Evolutionary conservation across 2,329 filamentous ascomycete genomes (phyloP), one percentile per base, ranked within the genome.

Genomic region (Aspergillus arachidicola): DNA sequence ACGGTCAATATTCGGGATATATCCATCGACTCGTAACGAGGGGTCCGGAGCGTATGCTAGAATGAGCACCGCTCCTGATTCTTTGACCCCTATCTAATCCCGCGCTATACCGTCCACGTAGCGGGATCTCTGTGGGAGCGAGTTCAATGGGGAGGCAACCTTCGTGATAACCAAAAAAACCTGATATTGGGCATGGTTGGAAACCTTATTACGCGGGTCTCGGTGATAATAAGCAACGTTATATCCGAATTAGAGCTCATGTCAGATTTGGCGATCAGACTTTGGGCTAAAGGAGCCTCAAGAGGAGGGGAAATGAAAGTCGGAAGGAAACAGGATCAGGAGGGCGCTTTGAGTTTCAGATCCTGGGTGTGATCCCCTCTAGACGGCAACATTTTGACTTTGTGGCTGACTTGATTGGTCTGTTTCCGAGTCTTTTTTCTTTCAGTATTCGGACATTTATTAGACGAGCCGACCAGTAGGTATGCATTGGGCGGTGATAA

Each of bases 191-290:
- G 10, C 11, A 46, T 58, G 21, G 26, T 6, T 34, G 41, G 26
- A 36, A 58, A 58, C 56, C 23, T 48, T 58, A 58, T 30, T 30
- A 16, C 56, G 12, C 36, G 19, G 21, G 38, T 5, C 38, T 60
- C 38, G 32, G 26, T 36, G 36, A 14, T 46, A 21, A 26, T 12
- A 16, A 48, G 45, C 21, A 23, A 48, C 21, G 23, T 48, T 48
- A 19, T 26, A 48, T 48, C 21, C 23, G 45, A 28, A 32, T 23
- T 45, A 43, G 50, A 41, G 34, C 48, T 46, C 51, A 57, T 60
- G 53, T 60, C 59, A 60, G 59, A 60, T 50, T 34, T 54, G 38
- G 51, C 58, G 58, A 60, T 60, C 58, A 48, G 58, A 60, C 58
- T 41, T 56, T 53, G 21, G 45, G 3, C 19, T 50, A 32, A 45